These are phyloP conservation scores for Gelatoporia subvermispora DNA, from an alignment of 768 basidiomycete species.

Conservation along the genomic window DNA sequence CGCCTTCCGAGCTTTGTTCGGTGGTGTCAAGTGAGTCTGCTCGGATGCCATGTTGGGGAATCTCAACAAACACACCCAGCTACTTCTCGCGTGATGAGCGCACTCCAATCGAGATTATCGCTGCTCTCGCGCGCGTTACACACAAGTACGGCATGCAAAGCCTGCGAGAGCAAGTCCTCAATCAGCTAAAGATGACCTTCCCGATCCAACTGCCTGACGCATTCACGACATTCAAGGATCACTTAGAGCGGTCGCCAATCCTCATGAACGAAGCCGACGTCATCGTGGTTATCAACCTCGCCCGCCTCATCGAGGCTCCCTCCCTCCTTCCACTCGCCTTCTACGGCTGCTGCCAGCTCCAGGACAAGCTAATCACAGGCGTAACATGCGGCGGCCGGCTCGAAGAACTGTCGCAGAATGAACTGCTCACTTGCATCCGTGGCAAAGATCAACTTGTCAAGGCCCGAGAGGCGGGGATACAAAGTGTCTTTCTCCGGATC, in stretches of 20 bases:
- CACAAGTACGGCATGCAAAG: conserved; percentile 8
- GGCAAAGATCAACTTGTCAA: no score
- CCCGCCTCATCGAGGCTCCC: conserved; percentile 5
- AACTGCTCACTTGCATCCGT: no score
- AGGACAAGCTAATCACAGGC: no score
- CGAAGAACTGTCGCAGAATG: no score
- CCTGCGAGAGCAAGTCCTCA: not conserved
- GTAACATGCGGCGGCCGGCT: no score
- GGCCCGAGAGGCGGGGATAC: no score
- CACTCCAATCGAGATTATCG: not conserved
- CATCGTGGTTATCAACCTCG: conserved; percentile 2
- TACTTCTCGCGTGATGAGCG: no score
- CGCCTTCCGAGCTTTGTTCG: conserved; percentile 3
- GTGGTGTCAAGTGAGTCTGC: not conserved
- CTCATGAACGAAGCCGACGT: not conserved
- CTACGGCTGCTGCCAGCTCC: conserved; percentile 2
- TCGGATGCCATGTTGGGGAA: no score
- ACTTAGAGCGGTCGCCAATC: no score
- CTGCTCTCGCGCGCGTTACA: conserved; percentile 4
- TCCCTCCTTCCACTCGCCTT: conserved; percentile 5
- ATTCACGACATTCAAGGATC: not conserved
- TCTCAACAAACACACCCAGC: no score
- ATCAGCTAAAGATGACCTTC: not conserved
- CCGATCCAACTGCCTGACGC: not conserved
- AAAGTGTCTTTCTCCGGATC: no score